phyloP scores from a whole-genome alignment of 1,284 basidiomycete species.

The Takashimella tepidaria region DNA sequence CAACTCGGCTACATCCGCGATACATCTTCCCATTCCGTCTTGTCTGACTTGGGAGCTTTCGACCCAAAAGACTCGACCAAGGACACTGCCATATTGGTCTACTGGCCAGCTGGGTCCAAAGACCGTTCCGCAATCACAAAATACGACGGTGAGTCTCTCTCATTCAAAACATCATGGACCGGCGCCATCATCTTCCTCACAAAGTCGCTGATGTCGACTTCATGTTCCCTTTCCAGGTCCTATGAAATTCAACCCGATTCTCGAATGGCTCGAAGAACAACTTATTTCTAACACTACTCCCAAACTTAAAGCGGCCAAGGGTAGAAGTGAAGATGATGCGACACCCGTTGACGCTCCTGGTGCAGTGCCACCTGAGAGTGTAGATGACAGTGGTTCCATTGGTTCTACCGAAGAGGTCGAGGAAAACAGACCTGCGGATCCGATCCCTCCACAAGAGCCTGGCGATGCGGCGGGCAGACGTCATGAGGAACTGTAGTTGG shows the following conservation, averaged over 20 bases:
- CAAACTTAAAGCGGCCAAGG: conserved; percentile 41
- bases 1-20: conserved; percentile 66
- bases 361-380: conserved; percentile 4
- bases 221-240: conserved; percentile 14
- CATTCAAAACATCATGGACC: no score
- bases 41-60: conserved; percentile 24
- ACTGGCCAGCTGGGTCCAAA: conserved; percentile 26
- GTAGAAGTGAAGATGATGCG: conserved; percentile 14
- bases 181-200: no score
- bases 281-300: conserved; percentile 7
- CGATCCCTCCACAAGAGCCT: conserved; percentile 6
- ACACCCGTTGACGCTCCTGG: conserved; percentile 2
- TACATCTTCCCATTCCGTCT: conserved; percentile 51
- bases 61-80: conserved; percentile 24
- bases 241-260: conserved; percentile 46
- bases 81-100: conserved; percentile 36
- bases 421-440: conserved; percentile 7
- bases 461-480: not conserved
- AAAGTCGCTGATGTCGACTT: not conserved
- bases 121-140: conserved; percentile 18
- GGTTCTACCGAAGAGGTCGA: conserved; percentile 1
- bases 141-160: conserved; percentile 37
- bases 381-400: conserved; percentile 10
- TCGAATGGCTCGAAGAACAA: conserved; percentile 37
- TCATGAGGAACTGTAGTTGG: not conserved